Conservation (phyloP, 768 basidiomycete genomes). For the Amyloporia xantha region DNA sequence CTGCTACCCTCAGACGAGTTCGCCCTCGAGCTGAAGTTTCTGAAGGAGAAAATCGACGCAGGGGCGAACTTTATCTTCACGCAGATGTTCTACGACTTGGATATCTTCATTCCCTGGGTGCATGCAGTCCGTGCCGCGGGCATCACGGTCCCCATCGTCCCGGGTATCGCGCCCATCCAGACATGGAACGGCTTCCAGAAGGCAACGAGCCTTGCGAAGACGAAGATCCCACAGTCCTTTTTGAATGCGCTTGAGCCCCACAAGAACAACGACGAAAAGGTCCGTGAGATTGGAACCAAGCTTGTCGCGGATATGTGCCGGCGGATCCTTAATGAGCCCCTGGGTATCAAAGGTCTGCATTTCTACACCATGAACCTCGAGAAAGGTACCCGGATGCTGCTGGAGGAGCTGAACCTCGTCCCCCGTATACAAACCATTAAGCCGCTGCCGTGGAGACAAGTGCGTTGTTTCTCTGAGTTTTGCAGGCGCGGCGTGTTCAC, state of each 20-base stretch:
- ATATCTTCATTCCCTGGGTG: constrained; percentile 90
- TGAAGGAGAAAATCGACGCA: constrained; percentile 89
- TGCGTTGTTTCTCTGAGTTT: constrained; percentile 25
- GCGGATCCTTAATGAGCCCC: constrained; percentile 67
- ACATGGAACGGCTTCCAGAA: constrained; percentile 94
- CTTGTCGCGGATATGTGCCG: constrained; percentile 93
- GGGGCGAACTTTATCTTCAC: constrained; percentile 95
- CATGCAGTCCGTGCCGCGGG: constrained; percentile 75
- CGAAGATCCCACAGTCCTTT: constrained; percentile 67
- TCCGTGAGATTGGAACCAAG: constrained; percentile 87
- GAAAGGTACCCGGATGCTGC: constrained; percentile 90
- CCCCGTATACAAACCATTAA: constrained; percentile 87
- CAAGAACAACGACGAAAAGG: constrained; percentile 90
- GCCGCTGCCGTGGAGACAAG: constrained; percentile 96
- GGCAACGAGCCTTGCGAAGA: constrained; percentile 74
- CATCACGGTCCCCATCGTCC: constrained; percentile 85
- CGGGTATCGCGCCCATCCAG: constrained; percentile 93
- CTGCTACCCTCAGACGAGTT: constrained; percentile 66
- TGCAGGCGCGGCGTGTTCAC: constrained; percentile 1
- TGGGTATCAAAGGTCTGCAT: constrained; percentile 86
- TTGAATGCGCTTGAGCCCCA: constrained; percentile 76
- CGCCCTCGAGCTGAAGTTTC: constrained; percentile 70
- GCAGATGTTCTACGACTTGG: constrained; percentile 96
- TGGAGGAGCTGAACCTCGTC: constrained; percentile 87
- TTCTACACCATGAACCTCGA: constrained; percentile 98